These are phyloP conservation scores for Citrus inodora DNA, from an alignment of 345 rosid species.

Conservation along the genomic window DNA sequence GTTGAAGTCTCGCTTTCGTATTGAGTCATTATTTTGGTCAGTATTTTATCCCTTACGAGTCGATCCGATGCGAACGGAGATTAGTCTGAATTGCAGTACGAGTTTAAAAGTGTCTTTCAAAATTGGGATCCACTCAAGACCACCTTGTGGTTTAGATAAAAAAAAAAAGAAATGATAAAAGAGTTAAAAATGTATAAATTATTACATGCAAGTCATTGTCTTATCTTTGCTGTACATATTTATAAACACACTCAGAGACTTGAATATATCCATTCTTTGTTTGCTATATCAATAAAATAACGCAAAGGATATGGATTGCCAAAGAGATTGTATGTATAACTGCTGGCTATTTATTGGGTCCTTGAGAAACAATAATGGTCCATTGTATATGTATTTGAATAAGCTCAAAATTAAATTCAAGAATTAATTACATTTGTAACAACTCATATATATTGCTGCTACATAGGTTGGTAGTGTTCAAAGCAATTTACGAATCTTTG, in stretches of 20 bases:
- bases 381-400: neutral
- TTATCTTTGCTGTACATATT: neutral
- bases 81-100: too few relatives aligned
- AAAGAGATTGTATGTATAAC: too few relatives aligned
- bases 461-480: too few relatives aligned
- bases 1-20: rapidly evolving
- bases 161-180: too few relatives aligned
- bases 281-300: neutral
- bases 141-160: too few relatives aligned
- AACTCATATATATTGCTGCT: too few relatives aligned
- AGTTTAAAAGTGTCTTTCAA: too few relatives aligned
- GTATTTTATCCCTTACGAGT: rapidly evolving
- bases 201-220: too few relatives aligned
- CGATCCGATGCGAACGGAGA: rapidly evolving
- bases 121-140: rapidly evolving
- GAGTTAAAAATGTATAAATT: too few relatives aligned
- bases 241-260: neutral
- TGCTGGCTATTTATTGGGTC: too few relatives aligned
- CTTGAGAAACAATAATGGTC: neutral
- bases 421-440: too few relatives aligned
- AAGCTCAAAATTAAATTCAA: neutral
- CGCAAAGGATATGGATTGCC: neutral
- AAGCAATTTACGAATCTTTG: too few relatives aligned
- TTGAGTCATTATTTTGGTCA: rapidly evolving
- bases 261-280: neutral